Evolutionary conservation across 352 stramenopile species (phyloP).

Genomic region (Globisporangium radiosum): DNA sequence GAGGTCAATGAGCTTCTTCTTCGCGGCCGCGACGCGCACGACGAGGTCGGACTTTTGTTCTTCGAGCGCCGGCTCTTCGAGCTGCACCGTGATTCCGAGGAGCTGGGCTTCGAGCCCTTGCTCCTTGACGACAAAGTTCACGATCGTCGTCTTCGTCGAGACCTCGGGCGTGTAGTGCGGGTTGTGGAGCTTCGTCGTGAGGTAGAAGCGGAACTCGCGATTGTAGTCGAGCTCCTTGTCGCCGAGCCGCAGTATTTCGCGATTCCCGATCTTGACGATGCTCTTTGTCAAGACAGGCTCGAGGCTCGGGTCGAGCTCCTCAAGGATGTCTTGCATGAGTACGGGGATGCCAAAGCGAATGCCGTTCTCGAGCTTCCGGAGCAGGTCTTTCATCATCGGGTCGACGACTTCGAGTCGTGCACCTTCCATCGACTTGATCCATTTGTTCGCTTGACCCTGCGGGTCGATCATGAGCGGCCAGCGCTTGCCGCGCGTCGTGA

Average conservation of each 20-base stretch:
- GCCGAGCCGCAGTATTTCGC: conserved; percentile 90
- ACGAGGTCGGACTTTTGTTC: conserved; percentile 92
- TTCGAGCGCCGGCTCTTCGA: conserved; percentile 92
- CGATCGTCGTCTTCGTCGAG: conserved; percentile 93
- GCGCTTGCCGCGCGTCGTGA: conserved; percentile 89
- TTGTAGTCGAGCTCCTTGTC: conserved; percentile 97
- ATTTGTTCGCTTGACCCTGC: conserved; percentile 95
- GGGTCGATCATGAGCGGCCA: conserved; percentile 98
- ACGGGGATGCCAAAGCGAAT: conserved; percentile 92
- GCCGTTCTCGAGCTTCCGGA: conserved; percentile 91
- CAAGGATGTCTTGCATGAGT: conserved; percentile 93
- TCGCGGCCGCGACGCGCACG: conserved; percentile 87
- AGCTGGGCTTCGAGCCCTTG: conserved; percentile 93
- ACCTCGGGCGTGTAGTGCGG: conserved; percentile 94
- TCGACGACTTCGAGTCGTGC: conserved; percentile 87
- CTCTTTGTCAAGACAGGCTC: conserved; percentile 93
- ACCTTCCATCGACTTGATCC: conserved; percentile 94
- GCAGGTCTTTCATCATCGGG: conserved; percentile 93
- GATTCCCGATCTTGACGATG: conserved; percentile 92
- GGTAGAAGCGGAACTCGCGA: conserved; percentile 91
- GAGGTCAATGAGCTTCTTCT: conserved; percentile 93
- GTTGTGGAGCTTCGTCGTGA: conserved; percentile 96
- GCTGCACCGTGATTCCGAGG: conserved; percentile 91
- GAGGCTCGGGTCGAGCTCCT: conserved; percentile 93
- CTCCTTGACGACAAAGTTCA: conserved; percentile 96